A percentile compares a stretch with the other conserved stretches of the same genome.
These are phyloP conservation scores for Sphagnum tenellum DNA, from an alignment of 225 moss, liverwort and hornwort genomes.

Conservation along the genomic window DNA sequence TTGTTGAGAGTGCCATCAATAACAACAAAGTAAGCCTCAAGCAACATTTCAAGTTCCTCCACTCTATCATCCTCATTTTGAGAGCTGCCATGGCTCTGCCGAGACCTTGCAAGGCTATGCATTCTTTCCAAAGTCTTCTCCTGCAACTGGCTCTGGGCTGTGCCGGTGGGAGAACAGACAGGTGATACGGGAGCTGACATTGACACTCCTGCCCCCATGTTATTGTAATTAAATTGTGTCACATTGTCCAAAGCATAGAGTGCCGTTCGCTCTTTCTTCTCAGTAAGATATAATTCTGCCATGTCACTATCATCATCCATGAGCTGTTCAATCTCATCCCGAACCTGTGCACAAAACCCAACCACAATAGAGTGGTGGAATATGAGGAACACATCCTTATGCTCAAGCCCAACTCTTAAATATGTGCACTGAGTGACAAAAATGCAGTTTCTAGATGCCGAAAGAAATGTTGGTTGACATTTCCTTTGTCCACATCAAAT, in stretches of 20 bases:
- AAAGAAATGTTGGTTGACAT: too few relatives aligned
- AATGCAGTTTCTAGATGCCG: too few relatives aligned
- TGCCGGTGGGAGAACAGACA: slow-evolving; percentile 54
- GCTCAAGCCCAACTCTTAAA: too few relatives aligned
- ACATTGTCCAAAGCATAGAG: slow-evolving; percentile 39
- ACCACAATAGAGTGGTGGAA: background rate
- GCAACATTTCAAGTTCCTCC: slow-evolving; percentile 94
- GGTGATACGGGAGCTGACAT: slow-evolving; percentile 91
- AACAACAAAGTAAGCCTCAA: slow-evolving; percentile 96
- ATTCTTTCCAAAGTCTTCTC: slow-evolving; percentile 55
- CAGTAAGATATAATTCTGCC: slow-evolving; percentile 96
- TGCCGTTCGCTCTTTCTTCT: slow-evolving; percentile 44
- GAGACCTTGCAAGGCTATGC: slow-evolving; percentile 53
- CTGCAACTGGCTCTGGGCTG: slow-evolving; percentile 19
- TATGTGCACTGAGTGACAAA: too few relatives aligned
- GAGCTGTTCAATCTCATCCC: slow-evolving; percentile 90
- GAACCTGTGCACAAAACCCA: slow-evolving; percentile 21
- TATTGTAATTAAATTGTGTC: slow-evolving; percentile 22
- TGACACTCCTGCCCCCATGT: slow-evolving; percentile 49
- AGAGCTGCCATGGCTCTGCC: slow-evolving; percentile 55
- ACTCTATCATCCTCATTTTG: slow-evolving; percentile 62
- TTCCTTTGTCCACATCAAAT: too few relatives aligned
- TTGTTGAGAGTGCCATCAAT: slow-evolving; percentile 98
- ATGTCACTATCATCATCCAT: slow-evolving; percentile 99
- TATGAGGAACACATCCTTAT: too few relatives aligned